phyloP scores from a whole-genome alignment of 164 flowering plant species.

The Paratinospora sagittata region DNA sequence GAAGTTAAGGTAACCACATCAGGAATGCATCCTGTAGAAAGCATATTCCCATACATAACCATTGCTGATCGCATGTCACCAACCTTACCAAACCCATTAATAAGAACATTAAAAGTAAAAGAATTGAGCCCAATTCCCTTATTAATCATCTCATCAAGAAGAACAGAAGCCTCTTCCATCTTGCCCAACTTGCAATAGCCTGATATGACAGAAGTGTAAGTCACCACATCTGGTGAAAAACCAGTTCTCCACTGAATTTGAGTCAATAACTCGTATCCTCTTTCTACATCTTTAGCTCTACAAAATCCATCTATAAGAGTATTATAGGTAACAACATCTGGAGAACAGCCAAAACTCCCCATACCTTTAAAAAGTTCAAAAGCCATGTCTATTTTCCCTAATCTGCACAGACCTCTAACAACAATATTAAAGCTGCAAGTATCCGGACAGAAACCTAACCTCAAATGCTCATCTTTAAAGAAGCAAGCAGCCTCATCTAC shows the following conservation, averaged over 20 bases:
- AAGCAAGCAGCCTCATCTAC: conserved; percentile 57
- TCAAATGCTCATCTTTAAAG: conserved; percentile 37
- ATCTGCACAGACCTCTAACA: conserved; percentile 55
- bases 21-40: conserved; percentile 39
- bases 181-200: conserved; percentile 63
- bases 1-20: conserved; percentile 75
- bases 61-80: conserved; percentile 50
- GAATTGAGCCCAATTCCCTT: conserved; percentile 44
- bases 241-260: conserved; percentile 28
- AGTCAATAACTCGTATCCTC: conserved; percentile 38
- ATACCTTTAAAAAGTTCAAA: conserved; percentile 49
- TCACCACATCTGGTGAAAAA: conserved; percentile 47
- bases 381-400: conserved; percentile 42
- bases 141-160: conserved; percentile 50
- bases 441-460: conserved; percentile 33
- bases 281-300: conserved; percentile 44
- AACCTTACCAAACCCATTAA: conserved; percentile 72
- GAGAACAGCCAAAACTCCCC: conserved; percentile 56
- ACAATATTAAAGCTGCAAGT: conserved; percentile 66
- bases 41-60: conserved; percentile 48
- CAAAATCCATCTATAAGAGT: conserved; percentile 66
- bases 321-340: conserved; percentile 66
- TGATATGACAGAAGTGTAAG: conserved; percentile 62
- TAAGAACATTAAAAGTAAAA: conserved; percentile 64
- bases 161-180: conserved; percentile 48